Conservation (phyloP, 2,329 filamentous ascomycete genomes). For the Exophiala xenobiotica region DNA sequence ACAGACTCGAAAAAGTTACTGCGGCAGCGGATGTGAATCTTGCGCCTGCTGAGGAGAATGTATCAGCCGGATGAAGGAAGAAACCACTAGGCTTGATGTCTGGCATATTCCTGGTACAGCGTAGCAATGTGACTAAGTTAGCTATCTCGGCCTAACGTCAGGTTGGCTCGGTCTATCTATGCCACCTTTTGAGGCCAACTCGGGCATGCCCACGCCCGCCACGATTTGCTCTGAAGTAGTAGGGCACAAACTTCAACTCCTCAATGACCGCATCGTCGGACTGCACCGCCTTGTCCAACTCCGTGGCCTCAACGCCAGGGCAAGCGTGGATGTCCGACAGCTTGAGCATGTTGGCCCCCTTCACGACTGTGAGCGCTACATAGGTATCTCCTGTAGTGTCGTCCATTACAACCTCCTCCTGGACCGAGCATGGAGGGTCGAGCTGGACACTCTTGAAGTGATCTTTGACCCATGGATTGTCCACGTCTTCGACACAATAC, state of each 20-base stretch:
- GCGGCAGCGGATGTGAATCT: background rate
- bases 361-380: slow-evolving; percentile 11
- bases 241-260: slow-evolving; percentile 54
- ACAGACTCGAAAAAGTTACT: slow-evolving; percentile 6
- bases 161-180: slow-evolving; percentile 3
- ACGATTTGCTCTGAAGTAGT: slow-evolving; percentile 56
- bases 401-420: slow-evolving; percentile 10
- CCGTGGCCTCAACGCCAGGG: slow-evolving; percentile 6
- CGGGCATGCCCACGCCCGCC: slow-evolving; percentile 56
- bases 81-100: background rate
- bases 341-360: slow-evolving; percentile 13
- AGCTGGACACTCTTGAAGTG: slow-evolving; percentile 50
- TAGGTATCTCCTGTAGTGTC: slow-evolving; percentile 12
- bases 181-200: slow-evolving; percentile 36
- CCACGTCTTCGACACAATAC: slow-evolving; percentile 61
- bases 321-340: slow-evolving; percentile 2
- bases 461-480: slow-evolving; percentile 56
- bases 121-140: background rate
- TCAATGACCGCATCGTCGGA: slow-evolving; percentile 7
- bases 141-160: background rate
- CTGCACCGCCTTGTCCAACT: background rate
- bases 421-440: slow-evolving; percentile 12
- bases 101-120: background rate
- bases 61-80: background rate
- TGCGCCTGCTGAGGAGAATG: background rate